Conservation (phyloP, 1,284 basidiomycete genomes). For the Cutaneotrichosporon mucoides region DNA sequence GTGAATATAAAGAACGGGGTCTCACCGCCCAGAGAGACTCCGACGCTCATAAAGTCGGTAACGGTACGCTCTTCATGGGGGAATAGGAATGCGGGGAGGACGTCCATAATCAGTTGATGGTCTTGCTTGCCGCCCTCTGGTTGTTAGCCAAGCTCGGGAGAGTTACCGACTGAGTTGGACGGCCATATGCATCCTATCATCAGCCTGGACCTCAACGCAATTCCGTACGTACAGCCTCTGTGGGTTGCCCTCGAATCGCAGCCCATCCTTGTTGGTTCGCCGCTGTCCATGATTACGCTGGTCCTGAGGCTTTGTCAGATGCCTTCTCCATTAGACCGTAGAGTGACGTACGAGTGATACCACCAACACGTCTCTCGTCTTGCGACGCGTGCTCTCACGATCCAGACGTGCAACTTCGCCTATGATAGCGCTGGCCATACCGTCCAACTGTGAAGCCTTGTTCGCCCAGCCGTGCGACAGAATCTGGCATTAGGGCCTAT, state of each 20-base stretch:
- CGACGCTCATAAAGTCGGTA: slow-evolving; percentile 60
- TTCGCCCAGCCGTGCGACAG: slow-evolving; percentile 39
- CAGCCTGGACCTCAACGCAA: no score
- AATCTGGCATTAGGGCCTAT: slow-evolving; percentile 28
- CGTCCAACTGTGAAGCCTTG: slow-evolving; percentile 31
- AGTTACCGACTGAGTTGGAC: slow-evolving; percentile 49
- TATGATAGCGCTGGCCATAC: slow-evolving; percentile 34
- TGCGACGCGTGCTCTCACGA: slow-evolving; percentile 7
- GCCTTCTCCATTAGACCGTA: no score
- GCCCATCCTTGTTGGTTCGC: slow-evolving; percentile 57
- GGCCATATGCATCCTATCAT: slow-evolving; percentile 62
- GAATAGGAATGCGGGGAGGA: slow-evolving; percentile 72
- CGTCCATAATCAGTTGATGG: slow-evolving; percentile 74
- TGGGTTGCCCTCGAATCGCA: slow-evolving; percentile 61
- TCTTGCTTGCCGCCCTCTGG: slow-evolving; percentile 66
- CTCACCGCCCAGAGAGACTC: slow-evolving; percentile 53
- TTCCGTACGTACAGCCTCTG: slow-evolving; percentile 51
- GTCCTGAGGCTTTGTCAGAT: no score
- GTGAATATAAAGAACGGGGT: no score
- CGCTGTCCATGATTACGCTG: slow-evolving; percentile 71
- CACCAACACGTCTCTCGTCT: slow-evolving; percentile 37
- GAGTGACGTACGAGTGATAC: slow-evolving; percentile 40
- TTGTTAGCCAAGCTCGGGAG: neutral
- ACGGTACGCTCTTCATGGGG: slow-evolving; percentile 63
- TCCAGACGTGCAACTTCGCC: slow-evolving; percentile 21